Evolutionary conservation across 441 rosid species (phyloP).

Genomic region (Eutrema salsugineum): DNA sequence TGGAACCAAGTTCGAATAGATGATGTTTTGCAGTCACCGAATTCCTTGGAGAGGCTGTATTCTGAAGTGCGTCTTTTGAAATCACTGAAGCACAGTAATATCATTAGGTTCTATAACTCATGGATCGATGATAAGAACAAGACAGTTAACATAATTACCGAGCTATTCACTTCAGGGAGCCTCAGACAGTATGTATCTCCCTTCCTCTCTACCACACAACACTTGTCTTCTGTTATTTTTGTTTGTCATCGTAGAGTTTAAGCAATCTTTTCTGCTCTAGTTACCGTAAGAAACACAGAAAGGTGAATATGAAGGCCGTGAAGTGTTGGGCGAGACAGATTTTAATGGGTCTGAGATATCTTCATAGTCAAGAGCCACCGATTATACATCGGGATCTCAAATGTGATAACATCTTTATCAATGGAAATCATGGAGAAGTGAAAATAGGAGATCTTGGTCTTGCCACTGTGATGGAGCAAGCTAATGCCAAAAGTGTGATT

Average conservation of each 20-base stretch:
- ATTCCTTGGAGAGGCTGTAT: constrained; percentile 64
- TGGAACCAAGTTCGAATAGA: constrained; percentile 78
- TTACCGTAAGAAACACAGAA: constrained; percentile 68
- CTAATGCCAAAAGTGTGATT: constrained; percentile 69
- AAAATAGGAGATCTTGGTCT: constrained; percentile 79
- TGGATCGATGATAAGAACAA: constrained; percentile 80
- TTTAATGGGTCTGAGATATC: constrained; percentile 53
- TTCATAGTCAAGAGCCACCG: constrained; percentile 69
- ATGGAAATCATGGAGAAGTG: constrained; percentile 74
- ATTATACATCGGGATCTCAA: constrained; percentile 71
- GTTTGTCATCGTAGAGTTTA: constrained; percentile 14
- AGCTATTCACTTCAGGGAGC: constrained; percentile 75
- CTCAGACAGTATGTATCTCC: constrained; percentile 54
- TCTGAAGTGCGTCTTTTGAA: constrained; percentile 75
- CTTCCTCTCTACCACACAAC: constrained; percentile 10
- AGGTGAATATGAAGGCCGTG: constrained; percentile 65
- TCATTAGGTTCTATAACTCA: constrained; percentile 65
- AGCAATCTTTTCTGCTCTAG: constrained; percentile 36
- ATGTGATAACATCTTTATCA: constrained; percentile 73
- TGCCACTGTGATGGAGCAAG: constrained; percentile 74
- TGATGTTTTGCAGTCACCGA: constrained; percentile 66
- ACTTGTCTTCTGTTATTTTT: not conserved
- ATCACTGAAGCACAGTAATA: constrained; percentile 63
- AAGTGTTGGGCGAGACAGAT: constrained; percentile 79
- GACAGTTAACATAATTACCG: constrained; percentile 78